Evolutionary conservation across 2,329 filamentous ascomycete species (phyloP).

Genomic region (Raffaelea deltoideospora): DNA sequence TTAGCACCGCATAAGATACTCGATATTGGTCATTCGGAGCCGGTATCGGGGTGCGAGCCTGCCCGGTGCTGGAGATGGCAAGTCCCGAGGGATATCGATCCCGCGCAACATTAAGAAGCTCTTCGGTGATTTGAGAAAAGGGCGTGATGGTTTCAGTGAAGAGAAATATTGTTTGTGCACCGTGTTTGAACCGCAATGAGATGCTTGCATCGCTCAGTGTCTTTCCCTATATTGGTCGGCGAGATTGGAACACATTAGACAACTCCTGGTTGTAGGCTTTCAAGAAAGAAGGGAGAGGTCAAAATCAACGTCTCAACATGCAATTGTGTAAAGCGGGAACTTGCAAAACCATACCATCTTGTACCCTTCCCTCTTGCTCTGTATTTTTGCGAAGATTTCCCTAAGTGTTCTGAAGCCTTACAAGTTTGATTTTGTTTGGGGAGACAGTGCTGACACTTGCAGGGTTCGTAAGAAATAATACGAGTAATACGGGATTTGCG

Average conservation of each 20-base stretch:
- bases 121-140: slow-evolving; percentile 39
- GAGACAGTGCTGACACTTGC: too few species aligned
- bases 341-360: too few species aligned
- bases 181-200: slow-evolving; percentile 59
- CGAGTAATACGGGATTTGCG: too few species aligned
- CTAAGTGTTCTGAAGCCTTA: too few species aligned
- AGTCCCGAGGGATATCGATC: slow-evolving; percentile 43
- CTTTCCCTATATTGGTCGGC: slow-evolving; percentile 1
- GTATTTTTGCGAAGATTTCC: too few species aligned
- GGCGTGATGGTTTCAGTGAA: slow-evolving; percentile 43
- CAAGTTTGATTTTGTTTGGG: too few species aligned
- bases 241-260: neutral
- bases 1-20: slow-evolving; percentile 31
- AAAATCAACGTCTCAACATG: too few species aligned
- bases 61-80: slow-evolving; percentile 17
- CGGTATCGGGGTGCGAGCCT: slow-evolving; percentile 22
- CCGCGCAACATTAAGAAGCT: slow-evolving; percentile 41
- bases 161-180: slow-evolving; percentile 55
- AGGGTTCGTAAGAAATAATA: too few species aligned
- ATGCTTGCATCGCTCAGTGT: slow-evolving; percentile 29
- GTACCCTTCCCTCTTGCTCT: too few species aligned
- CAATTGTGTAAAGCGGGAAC: too few species aligned
- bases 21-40: slow-evolving; percentile 18
- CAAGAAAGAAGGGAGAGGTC: too few species aligned
- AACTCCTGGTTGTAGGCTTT: too few species aligned